Base-by-base conservation (phyloP, 306 rosid genomes). In the Canavalia gladiata region DNA sequence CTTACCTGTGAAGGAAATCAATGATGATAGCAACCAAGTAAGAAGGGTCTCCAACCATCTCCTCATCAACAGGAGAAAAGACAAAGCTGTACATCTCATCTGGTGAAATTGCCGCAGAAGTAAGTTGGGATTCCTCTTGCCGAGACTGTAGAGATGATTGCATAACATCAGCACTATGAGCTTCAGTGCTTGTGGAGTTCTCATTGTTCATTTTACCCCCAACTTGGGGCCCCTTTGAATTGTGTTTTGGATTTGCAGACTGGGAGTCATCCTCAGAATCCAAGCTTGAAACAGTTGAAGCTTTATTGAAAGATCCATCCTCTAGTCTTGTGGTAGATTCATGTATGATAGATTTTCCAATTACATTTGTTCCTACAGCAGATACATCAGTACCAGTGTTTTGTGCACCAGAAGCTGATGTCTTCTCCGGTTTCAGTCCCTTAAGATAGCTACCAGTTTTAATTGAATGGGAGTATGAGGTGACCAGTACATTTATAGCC, bases 81-180 rank as follows among this genome's bases (percentile, higher is more conserved):
- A 95, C 91, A 86, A 86, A 93, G 87, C 88, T 85, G 87, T 90
- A 90, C 87, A 95, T 86, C 95, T 93, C 97, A 72, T 95, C 97
- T 18, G 99, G 94, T 68, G 99, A 95, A 88, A 93, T 85, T 83
- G 91, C 96, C 9, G 99, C 97, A 4, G 97, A 90, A 37, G 90
- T 84, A 70, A 88, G 90, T 86, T 89, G 97, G 85, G 94, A 82
- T 62, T 90, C 98, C 76, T 91, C 92, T 84, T 89, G 94, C 79
- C 86, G 90, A 34, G 83, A 86, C 37, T 84, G 89, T 52, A 86
- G 77, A 77, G 94, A 88, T 74, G 97, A 85, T 47, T 86, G 79
- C 84, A 55, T 83, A 52, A 41, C 79, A 64, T 87, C 84, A 73
- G 84, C 51, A 39, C 74, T 64, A 49, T 90, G 88, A 83, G 68